Evolutionary conservation across 78 protist genomes (phyloP).

Genomic region (Tieghemostelium lacteum): DNA sequence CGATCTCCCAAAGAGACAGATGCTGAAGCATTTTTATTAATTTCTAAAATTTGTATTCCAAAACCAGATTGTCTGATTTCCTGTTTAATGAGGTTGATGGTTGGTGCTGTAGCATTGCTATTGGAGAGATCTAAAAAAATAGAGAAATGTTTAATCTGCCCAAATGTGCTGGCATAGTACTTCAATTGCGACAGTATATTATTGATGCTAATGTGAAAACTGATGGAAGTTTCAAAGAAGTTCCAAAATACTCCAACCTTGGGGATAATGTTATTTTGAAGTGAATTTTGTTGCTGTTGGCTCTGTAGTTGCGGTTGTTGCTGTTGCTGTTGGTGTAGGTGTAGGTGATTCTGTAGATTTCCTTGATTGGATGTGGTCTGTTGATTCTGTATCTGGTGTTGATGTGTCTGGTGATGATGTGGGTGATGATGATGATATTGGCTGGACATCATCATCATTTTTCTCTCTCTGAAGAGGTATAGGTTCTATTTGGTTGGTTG

Average conservation of each 20-base stretch:
- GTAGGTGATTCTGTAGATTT: too few relatives aligned
- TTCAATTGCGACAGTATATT: not conserved
- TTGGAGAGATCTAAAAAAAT: conserved; percentile 18
- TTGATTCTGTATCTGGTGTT: too few relatives aligned
- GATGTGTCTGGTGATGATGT: too few relatives aligned
- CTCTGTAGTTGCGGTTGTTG: too few relatives aligned
- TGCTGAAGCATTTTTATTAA: not conserved
- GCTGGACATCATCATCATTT: too few relatives aligned
- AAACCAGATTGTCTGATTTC: conserved; percentile 21
- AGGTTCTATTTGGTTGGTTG: too few relatives aligned
- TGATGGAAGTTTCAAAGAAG: conserved; percentile 20
- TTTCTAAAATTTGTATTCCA: conserved; percentile 31
- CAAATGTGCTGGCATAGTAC: conserved; percentile 14
- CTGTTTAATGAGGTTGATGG: not conserved
- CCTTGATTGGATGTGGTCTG: too few relatives aligned
- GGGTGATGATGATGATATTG: too few relatives aligned
- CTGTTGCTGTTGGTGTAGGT: too few relatives aligned
- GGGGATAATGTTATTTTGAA: not conserved
- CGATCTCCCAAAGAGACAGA: not conserved
- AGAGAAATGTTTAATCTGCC: not conserved
- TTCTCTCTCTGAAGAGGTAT: too few relatives aligned
- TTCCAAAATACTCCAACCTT: conserved; percentile 57
- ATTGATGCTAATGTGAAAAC: not conserved
- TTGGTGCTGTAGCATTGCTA: not conserved
- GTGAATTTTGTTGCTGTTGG: too few relatives aligned